Percentiles rank a stretch among this genome's conserved stretches.
These are phyloP conservation scores for Porpolomopsis calyptriformis DNA, from an alignment of 768 basidiomycete species.

Conservation along the genomic window DNA sequence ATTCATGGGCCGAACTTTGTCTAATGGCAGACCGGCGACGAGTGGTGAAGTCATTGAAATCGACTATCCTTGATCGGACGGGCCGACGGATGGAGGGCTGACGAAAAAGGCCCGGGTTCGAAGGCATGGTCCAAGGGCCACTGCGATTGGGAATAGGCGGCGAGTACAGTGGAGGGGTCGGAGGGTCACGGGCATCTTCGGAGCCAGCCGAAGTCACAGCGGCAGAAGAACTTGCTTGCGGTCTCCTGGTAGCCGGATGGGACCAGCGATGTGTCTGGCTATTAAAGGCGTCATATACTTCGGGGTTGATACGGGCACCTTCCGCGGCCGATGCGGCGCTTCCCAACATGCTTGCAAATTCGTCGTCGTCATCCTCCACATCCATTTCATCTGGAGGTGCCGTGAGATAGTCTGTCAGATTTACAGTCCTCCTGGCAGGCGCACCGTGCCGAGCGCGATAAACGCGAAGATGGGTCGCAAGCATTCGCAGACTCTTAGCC, in stretches of 20 bases:
- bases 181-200: constrained; percentile 16
- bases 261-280: constrained; percentile 8
- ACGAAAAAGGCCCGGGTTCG: constrained; percentile 32
- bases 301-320: constrained; percentile 46
- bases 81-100: constrained; percentile 55
- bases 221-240: constrained; percentile 2
- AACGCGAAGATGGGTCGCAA: constrained; percentile 44
- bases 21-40: constrained; percentile 48
- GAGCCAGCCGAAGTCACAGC: constrained; percentile 19
- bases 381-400: constrained; percentile 46
- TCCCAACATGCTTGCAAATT: constrained; percentile 37
- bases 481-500: constrained; percentile 46
- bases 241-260: constrained; percentile 4
- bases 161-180: constrained; percentile 16
- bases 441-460: constrained; percentile 23
- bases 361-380: constrained; percentile 60
- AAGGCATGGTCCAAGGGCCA: constrained; percentile 24
- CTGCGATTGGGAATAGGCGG: constrained; percentile 18
- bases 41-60: constrained; percentile 64
- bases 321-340: constrained; percentile 31
- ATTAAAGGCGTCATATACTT: constrained; percentile 56
- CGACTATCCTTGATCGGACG: constrained; percentile 41
- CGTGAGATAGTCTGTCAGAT: constrained; percentile 43
- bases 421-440: constrained; percentile 28
- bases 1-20: constrained; percentile 15